These are phyloP conservation scores for Eutrema yunnanense DNA, from an alignment of 345 rosid species.

Conservation along the genomic window DNA sequence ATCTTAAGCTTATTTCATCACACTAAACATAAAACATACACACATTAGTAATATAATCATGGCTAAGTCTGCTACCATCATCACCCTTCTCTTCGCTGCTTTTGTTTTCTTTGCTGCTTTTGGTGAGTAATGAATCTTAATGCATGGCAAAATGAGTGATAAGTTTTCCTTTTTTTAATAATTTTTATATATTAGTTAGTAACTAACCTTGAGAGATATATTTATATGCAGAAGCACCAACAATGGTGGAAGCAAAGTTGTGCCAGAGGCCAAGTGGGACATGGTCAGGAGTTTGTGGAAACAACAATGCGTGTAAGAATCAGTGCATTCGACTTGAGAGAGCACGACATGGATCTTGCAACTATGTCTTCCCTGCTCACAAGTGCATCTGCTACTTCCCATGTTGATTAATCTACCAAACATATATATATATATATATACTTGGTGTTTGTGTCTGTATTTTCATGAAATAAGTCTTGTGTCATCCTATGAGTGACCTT, in stretches of 20 bases:
- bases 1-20: not conserved
- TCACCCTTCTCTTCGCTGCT: not conserved
- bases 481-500: not conserved
- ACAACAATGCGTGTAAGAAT: not conserved
- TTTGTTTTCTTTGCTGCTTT: slow-evolving; percentile 13
- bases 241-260: slow-evolving; percentile 10
- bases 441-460: not conserved
- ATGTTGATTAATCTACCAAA: not conserved
- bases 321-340: slow-evolving; percentile 31
- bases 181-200: not conserved
- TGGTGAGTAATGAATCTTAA: not conserved
- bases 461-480: not conserved
- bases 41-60: not conserved
- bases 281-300: slow-evolving; percentile 11
- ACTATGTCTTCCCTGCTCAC: slow-evolving; percentile 1
- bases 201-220: not conserved
- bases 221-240: slow-evolving; percentile 4
- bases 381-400: not conserved
- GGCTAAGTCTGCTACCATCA: slow-evolving; percentile 4
- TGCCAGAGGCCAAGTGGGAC: slow-evolving; percentile 12
- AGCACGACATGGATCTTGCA: slow-evolving; percentile 11
- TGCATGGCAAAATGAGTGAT: not conserved
- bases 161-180: not conserved
- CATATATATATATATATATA: no score
- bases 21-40: not conserved